Percentiles rank a stretch among this genome's conserved stretches.
These are phyloP conservation scores for Diospyros kaki DNA, from an alignment of 148 eudicot genomes.

Conservation along the genomic window DNA sequence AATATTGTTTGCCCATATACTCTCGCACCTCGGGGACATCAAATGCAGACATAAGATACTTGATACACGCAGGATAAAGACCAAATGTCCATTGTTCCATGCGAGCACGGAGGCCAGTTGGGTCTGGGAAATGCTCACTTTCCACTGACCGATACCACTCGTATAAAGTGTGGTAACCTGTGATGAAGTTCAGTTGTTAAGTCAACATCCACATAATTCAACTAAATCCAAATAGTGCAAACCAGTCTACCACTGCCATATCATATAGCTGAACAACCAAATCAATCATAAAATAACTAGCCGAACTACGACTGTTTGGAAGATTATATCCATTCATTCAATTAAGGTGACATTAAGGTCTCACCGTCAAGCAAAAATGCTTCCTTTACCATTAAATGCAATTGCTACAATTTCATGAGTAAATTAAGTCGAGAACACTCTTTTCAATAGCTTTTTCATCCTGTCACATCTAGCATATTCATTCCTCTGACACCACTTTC, in stretches of 20 bases:
- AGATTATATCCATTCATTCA: background rate
- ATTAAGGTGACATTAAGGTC: background rate
- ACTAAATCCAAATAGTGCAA: background rate
- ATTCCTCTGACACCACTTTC: no score
- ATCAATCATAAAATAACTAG: background rate
- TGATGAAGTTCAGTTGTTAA: conserved; percentile 15
- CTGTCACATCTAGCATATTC: no score
- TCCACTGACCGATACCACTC: conserved; percentile 94
- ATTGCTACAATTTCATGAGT: background rate
- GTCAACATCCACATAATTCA: conserved; percentile 4
- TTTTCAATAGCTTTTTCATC: background rate
- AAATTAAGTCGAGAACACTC: background rate
- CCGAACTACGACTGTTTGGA: background rate
- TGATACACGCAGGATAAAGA: conserved; percentile 97
- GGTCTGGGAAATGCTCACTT: conserved; percentile 97
- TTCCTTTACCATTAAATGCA: background rate
- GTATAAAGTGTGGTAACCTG: conserved; percentile 95
- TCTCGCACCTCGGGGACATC: conserved; percentile 89
- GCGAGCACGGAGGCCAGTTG: conserved; percentile 92
- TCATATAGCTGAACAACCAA: background rate
- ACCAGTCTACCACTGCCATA: background rate
- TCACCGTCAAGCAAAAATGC: background rate
- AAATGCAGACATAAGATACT: conserved; percentile 97
- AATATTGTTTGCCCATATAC: background rate
- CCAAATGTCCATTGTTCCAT: conserved; percentile 97